These are phyloP conservation scores for Smallanthus sonchifolius DNA, from an alignment of 129 eudicot genomes.

Conservation along the genomic window DNA sequence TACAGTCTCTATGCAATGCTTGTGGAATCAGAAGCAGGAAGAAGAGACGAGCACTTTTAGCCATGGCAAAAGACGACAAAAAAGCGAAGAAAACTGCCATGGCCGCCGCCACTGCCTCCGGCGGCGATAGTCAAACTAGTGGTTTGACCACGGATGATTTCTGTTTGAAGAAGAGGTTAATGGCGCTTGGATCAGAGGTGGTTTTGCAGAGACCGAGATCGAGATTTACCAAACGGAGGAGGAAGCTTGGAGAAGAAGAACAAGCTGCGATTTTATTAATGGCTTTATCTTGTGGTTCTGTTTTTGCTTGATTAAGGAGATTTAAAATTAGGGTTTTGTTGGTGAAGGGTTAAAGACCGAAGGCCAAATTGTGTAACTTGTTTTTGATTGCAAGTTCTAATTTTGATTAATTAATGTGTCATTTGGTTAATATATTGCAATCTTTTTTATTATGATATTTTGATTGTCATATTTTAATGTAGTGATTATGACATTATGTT, in stretches of 20 bases:
- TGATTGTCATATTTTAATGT: not conserved
- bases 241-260: conserved; percentile 80
- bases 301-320: conserved; percentile 47
- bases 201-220: conserved; percentile 93
- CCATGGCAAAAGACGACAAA: conserved; percentile 55
- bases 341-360: not conserved
- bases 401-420: not conserved
- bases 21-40: conserved; percentile 98
- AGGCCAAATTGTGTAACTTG: not conserved
- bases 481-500: not conserved
- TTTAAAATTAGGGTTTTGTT: not conserved
- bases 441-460: not conserved
- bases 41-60: conserved; percentile 78
- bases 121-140: conserved; percentile 30
- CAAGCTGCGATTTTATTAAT: conserved; percentile 87
- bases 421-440: not conserved
- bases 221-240: conserved; percentile 41
- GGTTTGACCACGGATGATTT: conserved; percentile 43
- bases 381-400: not conserved
- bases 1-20: conserved; percentile 92
- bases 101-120: not conserved
- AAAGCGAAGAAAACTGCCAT: conserved; percentile 41
- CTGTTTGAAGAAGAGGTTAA: conserved; percentile 47
- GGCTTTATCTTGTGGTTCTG: conserved; percentile 88
- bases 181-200: conserved; percentile 57